phyloP scores from a whole-genome alignment of 768 basidiomycete species.

The Mycena amicta region DNA sequence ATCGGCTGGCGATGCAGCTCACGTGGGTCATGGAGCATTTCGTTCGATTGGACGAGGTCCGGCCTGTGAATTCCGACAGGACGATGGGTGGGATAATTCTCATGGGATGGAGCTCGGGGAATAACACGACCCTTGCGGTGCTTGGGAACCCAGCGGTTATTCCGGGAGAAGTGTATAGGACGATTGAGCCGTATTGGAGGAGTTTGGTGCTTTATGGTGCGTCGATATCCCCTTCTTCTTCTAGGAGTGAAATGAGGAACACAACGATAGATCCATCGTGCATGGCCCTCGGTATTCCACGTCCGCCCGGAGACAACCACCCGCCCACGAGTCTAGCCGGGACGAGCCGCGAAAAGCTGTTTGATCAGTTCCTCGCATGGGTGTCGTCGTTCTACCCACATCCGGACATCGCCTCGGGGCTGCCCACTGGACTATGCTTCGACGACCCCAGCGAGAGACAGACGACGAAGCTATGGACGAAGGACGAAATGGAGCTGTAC shows the following conservation, averaged over 20 bases:
- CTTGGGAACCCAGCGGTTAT: conserved; percentile 30
- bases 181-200: conserved; percentile 33
- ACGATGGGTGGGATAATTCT: conserved; percentile 38
- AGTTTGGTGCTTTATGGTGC: conserved; percentile 37
- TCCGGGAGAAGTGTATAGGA: conserved; percentile 19
- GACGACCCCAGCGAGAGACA: conserved; percentile 1
- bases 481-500: conserved; percentile 3
- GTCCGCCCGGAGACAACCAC: conserved; percentile 25
- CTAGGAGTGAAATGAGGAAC: too few relatives aligned
- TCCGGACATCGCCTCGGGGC: conserved; percentile 14
- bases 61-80: conserved; percentile 30
- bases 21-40: conserved; percentile 33
- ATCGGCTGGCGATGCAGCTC: conserved; percentile 29
- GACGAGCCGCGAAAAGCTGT: conserved; percentile 27
- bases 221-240: not conserved
- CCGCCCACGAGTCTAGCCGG: conserved; percentile 27
- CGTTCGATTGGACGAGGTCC: conserved; percentile 27
- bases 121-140: conserved; percentile 30
- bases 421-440: conserved; percentile 4
- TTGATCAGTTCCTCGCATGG: conserved; percentile 29
- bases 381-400: conserved; percentile 34
- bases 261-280: conserved; percentile 41
- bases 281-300: conserved; percentile 30
- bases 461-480: conserved; percentile 2
- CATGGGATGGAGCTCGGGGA: conserved; percentile 44